These are phyloP conservation scores for Grammothele lineata DNA, from an alignment of 768 basidiomycete genomes.

Conservation along the genomic window DNA sequence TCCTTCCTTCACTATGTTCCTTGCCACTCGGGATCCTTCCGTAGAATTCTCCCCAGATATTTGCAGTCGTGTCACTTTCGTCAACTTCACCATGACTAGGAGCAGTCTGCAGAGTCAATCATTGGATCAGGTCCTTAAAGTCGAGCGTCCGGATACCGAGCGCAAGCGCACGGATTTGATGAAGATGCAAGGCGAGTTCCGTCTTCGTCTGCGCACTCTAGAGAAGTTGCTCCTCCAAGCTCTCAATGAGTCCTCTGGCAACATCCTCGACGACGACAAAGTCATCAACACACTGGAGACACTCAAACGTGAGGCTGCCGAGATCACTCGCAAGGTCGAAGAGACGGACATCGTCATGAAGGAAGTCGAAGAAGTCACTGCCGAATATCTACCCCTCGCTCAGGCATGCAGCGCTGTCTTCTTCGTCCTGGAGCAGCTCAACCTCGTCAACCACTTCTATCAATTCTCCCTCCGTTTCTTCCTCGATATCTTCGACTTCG, in stretches of 20 bases:
- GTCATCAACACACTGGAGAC: slow-evolving; percentile 96
- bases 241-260: slow-evolving; percentile 93
- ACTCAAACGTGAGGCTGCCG: slow-evolving; percentile 92
- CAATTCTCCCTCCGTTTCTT: slow-evolving; percentile 98
- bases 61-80: slow-evolving; percentile 93
- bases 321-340: slow-evolving; percentile 92
- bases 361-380: slow-evolving; percentile 94
- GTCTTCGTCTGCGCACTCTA: slow-evolving; percentile 83
- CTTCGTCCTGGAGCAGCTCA: slow-evolving; percentile 94
- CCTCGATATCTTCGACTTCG: slow-evolving; percentile 96
- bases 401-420: slow-evolving; percentile 95
- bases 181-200: slow-evolving; percentile 98
- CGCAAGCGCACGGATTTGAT: slow-evolving; percentile 93
- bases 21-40: slow-evolving; percentile 94
- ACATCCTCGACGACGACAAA: slow-evolving; percentile 98
- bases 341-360: slow-evolving; percentile 95
- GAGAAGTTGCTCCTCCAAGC: slow-evolving; percentile 93
- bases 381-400: slow-evolving; percentile 90
- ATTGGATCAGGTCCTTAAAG: slow-evolving; percentile 93
- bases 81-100: slow-evolving; percentile 98
- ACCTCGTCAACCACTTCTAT: slow-evolving; percentile 95
- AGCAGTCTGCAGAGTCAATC: slow-evolving; percentile 99
- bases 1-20: slow-evolving; percentile 99
- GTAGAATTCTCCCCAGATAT: slow-evolving; percentile 98
- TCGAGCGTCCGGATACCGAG: slow-evolving; percentile 95